Conservation (phyloP, 768 basidiomycete genomes). For the Dioszegia aurantiaca region DNA sequence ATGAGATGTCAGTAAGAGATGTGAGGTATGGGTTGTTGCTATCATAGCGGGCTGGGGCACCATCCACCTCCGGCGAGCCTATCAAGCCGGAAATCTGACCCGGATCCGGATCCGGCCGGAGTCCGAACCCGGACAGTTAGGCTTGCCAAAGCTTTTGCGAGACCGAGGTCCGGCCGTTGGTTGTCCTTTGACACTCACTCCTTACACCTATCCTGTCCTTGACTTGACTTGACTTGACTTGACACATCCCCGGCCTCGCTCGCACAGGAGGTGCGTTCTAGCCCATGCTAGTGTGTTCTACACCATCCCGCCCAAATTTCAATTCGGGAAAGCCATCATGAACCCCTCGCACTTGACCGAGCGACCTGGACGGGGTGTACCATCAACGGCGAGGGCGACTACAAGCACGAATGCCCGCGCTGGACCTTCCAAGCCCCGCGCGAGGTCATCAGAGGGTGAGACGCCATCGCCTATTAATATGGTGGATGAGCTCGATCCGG, state of each 20-base stretch:
- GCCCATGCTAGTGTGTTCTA: background rate
- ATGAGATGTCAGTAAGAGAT: no score
- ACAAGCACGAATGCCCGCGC: conserved; percentile 11
- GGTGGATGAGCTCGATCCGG: conserved; percentile 17
- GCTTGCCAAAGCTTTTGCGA: no score
- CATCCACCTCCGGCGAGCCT: background rate
- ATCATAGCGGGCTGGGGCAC: background rate
- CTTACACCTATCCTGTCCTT: no score
- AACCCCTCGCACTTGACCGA: conserved; percentile 1
- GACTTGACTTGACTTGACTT: no score
- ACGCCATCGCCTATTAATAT: conserved; percentile 14
- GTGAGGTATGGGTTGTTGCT: background rate
- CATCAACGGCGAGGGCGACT: no score
- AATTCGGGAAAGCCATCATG: no score
- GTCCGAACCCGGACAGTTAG: no score
- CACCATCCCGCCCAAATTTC: no score
- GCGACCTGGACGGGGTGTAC: no score
- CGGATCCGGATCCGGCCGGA: no score
- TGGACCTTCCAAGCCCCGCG: conserved; percentile 10
- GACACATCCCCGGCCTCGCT: background rate
- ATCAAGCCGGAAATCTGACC: background rate
- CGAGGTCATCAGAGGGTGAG: conserved; percentile 3
- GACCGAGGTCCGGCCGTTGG: no score
- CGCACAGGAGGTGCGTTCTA: background rate
- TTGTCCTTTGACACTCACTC: background rate